Evolutionary conservation across 1,284 basidiomycete genomes (phyloP).

Genomic region (Sporisorium graminicola): DNA sequence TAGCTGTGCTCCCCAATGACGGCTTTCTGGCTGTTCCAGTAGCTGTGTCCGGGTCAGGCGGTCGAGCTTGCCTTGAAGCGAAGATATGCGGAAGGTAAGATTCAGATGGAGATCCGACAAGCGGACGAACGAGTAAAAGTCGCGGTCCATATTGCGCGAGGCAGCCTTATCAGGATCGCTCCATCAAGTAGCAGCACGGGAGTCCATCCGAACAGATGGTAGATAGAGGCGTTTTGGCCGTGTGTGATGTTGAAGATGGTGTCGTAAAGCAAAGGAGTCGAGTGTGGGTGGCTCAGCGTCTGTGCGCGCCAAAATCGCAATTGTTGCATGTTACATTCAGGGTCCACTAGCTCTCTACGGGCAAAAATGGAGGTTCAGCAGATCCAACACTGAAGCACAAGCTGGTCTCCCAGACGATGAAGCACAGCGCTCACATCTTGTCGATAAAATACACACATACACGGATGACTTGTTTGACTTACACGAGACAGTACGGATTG

Average conservation of each 20-base stretch:
- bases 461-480: neutral
- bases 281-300: neutral
- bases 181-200: neutral
- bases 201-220: neutral
- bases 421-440: too few species aligned
- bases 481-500: neutral
- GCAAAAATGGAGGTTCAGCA: too few species aligned
- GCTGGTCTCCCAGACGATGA: too few species aligned
- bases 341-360: conserved; percentile 6
- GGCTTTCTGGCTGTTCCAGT: conserved; percentile 39
- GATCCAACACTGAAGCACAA: too few species aligned
- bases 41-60: conserved; percentile 43
- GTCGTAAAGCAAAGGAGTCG: neutral
- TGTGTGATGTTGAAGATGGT: conserved; percentile 5
- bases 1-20: conserved; percentile 52
- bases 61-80: conserved; percentile 57
- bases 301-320: conserved; percentile 11
- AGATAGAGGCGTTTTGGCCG: neutral
- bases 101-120: conserved; percentile 57
- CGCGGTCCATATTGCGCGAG: conserved; percentile 48
- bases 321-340: conserved; percentile 3
- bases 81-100: conserved; percentile 55
- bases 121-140: conserved; percentile 65
- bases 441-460: too few species aligned
- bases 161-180: neutral